phyloP scores from a whole-genome alignment of 108 stramenopile species.

The Cyclotella cryptica region DNA sequence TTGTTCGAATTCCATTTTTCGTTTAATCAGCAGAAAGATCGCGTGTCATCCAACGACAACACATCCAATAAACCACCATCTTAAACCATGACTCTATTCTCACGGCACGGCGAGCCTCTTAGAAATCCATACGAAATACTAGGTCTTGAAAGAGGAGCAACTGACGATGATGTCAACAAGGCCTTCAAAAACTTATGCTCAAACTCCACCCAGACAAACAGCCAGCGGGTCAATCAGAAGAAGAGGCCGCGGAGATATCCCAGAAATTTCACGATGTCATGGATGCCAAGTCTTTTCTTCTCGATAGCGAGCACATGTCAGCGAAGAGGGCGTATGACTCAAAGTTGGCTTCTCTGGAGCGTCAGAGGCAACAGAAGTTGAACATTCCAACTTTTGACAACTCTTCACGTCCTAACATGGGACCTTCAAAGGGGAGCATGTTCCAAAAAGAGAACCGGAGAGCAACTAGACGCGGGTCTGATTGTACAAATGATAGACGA shows the following conservation, averaged over 20 bases:
- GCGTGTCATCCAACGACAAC: too few relatives aligned
- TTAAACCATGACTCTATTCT: constrained; percentile 34
- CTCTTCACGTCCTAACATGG: neutral
- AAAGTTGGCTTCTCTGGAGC: constrained; percentile 31
- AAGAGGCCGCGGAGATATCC: constrained; percentile 39
- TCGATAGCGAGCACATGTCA: constrained; percentile 45
- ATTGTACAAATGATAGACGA: constrained; percentile 1
- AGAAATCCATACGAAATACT: constrained; percentile 70
- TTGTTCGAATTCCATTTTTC: too few relatives aligned
- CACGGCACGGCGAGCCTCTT: constrained; percentile 40
- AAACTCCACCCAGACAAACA: constrained; percentile 85
- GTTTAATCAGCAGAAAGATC: too few relatives aligned
- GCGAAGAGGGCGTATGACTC: constrained; percentile 47
- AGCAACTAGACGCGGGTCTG: constrained; percentile 5
- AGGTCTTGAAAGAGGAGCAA: constrained; percentile 55
- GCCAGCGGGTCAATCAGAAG: constrained; percentile 47
- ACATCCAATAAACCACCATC: too few relatives aligned
- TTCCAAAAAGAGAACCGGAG: neutral
- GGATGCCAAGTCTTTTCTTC: constrained; percentile 47
- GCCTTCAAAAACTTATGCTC: constrained; percentile 84
- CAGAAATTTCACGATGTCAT: constrained; percentile 47
- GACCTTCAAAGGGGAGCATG: neutral
- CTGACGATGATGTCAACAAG: constrained; percentile 74
- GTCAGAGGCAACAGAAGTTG: constrained; percentile 10
- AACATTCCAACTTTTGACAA: constrained; percentile 14